Base-by-base conservation (phyloP, 257 asterid species). In the Scutellaria galericulata region DNA sequence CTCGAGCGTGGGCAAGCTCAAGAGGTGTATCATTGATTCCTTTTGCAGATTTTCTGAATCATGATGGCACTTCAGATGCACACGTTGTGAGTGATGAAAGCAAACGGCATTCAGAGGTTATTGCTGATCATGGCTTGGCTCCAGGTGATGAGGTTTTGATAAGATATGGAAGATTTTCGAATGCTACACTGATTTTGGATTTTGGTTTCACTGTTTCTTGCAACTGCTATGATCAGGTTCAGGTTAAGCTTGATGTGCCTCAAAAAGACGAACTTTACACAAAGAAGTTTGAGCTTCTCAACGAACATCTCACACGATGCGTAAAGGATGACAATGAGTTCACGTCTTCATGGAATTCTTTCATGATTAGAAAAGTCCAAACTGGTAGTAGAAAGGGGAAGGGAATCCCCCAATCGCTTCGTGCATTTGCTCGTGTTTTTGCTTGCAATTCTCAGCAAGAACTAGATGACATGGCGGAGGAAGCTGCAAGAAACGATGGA, bases 1-100 rank as follows among this genome's bases (percentile, higher is more conserved):
- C 97, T 66, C 90, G 96, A 55, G 97, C 96, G 6, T 91, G 98
- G 98, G 90, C 68, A 72, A 85, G 96, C 88, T 83, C 90, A 18
- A 83, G 86, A 65, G 97, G 91, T 7, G 83, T 84, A 58, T 89
- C 92, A 53, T 65, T 93, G 94, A 89, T 93, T 65, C 98, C 98
- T 39, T 91, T 91, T 79, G 96, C 93, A 53, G 98, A 93, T 84
- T 88, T 93, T 75, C 60, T 84, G 13, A 93, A 93, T 65, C 98
- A 93, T 45, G 90, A 79, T 74, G 86, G 89, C 68, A 52, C 66
- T 70, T 91, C 96, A 14, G 91, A 82, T 55, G 60, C 96, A 7
- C 82, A 64, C 75, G 85, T 84, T 70, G 64, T 86, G 82, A 69
- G 85, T 55, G 81, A 89, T 66, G 96, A 89, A 70, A 70, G 70